Conservation (phyloP, 1,139 yeast species). For the Sugiyamaella castrensis region DNA sequence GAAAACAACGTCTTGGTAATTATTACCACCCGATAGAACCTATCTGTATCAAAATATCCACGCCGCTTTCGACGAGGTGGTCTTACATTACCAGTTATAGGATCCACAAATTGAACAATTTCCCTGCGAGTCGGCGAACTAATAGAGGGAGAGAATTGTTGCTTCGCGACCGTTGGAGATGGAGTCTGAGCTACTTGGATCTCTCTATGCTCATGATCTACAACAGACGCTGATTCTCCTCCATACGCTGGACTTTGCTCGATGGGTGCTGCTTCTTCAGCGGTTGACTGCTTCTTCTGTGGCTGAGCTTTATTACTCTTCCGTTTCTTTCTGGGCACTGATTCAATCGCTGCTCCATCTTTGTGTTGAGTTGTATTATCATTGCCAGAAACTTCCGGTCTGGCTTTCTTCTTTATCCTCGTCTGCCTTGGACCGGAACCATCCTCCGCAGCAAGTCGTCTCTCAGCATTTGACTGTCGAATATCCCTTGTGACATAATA, state of each 20-base stretch:
- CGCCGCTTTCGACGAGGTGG: slow-evolving; percentile 2
- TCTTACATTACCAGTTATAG: slow-evolving; percentile 13
- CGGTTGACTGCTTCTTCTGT: too few relatives aligned
- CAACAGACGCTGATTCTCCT: too few relatives aligned
- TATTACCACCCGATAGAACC: slow-evolving; percentile 55
- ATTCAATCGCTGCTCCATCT: too few relatives aligned
- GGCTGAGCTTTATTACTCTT: too few relatives aligned
- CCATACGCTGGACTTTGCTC: too few relatives aligned
- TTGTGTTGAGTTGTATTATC: too few relatives aligned
- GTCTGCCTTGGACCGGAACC: background rate
- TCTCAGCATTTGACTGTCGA: background rate
- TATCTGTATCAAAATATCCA: slow-evolving; percentile 44
- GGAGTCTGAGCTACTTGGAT: too few relatives aligned
- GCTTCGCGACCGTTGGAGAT: too few relatives aligned
- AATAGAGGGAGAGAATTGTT: background rate
- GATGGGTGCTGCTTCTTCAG: too few relatives aligned
- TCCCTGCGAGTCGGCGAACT: too few relatives aligned
- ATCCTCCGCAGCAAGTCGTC: background rate
- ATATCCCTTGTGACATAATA: slow-evolving; percentile 5
- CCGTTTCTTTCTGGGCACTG: too few relatives aligned
- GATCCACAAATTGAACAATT: slow-evolving; percentile 3
- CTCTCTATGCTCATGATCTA: too few relatives aligned
- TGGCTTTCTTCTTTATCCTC: background rate
- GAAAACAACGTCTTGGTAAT: slow-evolving; percentile 56
- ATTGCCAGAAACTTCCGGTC: background rate